These are phyloP conservation scores for Tetrapisispora iriomotensis DNA, from an alignment of 805 yeast species.

Conservation along the genomic window DNA sequence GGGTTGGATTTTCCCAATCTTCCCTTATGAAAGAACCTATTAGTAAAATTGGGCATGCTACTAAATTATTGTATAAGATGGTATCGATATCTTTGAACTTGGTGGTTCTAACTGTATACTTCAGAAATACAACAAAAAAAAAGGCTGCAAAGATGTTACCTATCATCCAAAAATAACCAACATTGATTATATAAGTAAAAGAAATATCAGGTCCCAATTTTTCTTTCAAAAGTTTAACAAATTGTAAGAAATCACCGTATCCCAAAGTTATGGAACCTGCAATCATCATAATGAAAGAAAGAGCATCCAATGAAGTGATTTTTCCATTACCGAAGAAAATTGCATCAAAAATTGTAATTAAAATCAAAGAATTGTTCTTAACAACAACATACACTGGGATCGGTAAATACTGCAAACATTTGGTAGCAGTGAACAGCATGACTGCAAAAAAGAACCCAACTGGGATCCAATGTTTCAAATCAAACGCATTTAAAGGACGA, in stretches of 20 bases:
- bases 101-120: constrained; percentile 90
- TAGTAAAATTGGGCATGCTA: constrained; percentile 77
- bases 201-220: constrained; percentile 22
- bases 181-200: constrained; percentile 33
- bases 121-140: constrained; percentile 79
- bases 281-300: constrained; percentile 77
- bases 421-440: constrained; percentile 94
- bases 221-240: background rate
- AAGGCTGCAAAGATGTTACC: constrained; percentile 85
- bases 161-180: constrained; percentile 93
- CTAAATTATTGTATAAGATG: constrained; percentile 89
- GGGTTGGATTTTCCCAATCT: constrained; percentile 71
- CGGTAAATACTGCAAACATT: constrained; percentile 82
- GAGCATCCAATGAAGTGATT: constrained; percentile 41
- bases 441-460: constrained; percentile 79
- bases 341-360: constrained; percentile 97
- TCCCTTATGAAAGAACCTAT: constrained; percentile 64
- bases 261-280: constrained; percentile 84
- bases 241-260: constrained; percentile 57
- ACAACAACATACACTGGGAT: constrained; percentile 97
- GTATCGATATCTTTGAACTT: constrained; percentile 91
- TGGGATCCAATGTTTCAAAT: constrained; percentile 94
- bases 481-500: constrained; percentile 75
- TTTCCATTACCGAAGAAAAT: constrained; percentile 80
- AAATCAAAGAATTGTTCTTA: constrained; percentile 92